phyloP scores from a whole-genome alignment of 805 yeast genomes.

The Candida nanaspora region DNA sequence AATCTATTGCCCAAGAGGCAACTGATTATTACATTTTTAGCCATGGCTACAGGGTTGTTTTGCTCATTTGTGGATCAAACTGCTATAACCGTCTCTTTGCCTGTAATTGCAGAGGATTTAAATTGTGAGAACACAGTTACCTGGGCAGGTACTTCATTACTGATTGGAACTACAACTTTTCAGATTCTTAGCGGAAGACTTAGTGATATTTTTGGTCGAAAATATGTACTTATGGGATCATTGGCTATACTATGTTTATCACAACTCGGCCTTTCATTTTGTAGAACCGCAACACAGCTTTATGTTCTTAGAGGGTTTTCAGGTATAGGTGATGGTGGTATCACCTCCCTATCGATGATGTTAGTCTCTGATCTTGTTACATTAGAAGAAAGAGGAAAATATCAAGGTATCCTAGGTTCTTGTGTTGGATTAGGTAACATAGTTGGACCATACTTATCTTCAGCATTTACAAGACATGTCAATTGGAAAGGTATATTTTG shows the following conservation, averaged over 20 bases:
- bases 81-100: conserved; percentile 39
- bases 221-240: conserved; percentile 32
- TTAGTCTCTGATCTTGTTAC: conserved; percentile 49
- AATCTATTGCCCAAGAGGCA: conserved; percentile 32
- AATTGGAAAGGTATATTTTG: conserved; percentile 49
- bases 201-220: conserved; percentile 50
- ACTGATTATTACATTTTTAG: conserved; percentile 29
- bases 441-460: conserved; percentile 50
- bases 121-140: conserved; percentile 35
- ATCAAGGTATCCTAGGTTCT: conserved; percentile 48
- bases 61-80: conserved; percentile 44
- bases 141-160: conserved; percentile 53
- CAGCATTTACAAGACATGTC: conserved; percentile 35
- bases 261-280: conserved; percentile 45
- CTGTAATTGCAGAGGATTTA: conserved; percentile 40
- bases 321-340: conserved; percentile 52
- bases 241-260: conserved; percentile 32
- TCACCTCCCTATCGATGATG: conserved; percentile 43
- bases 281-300: conserved; percentile 40
- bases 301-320: conserved; percentile 47
- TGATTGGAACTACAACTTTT: conserved; percentile 43
- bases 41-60: conserved; percentile 32
- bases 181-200: conserved; percentile 48
- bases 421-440: conserved; percentile 46
- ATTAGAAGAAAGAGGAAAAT: conserved; percentile 45